Base-by-base conservation (phyloP, 2,329 filamentous ascomycete genomes). In the Fusarium euwallaceae region DNA sequence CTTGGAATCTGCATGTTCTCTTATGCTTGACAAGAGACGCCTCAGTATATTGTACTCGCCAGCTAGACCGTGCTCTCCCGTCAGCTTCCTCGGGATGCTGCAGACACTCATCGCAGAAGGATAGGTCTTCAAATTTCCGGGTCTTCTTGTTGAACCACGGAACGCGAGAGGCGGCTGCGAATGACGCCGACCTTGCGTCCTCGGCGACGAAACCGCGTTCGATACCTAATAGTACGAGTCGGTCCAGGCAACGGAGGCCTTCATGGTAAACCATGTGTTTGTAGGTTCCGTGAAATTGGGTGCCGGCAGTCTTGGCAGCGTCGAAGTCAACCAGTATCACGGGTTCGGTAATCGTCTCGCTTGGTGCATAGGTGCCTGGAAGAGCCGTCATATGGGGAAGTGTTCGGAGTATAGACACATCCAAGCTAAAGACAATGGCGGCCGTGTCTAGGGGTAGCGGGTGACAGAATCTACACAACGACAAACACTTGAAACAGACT, bases 401-500 rank as follows among this genome's bases (percentile, higher is more conserved):
- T 20, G 27, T 36, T 4, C 11, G 9, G 11, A 45, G n/a, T 17
- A 8, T 24, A 39, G 37, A 16, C 11, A 34, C 16, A 10, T 14
- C 11, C 10, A 53, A 27, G 32, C 7, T 5, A 11, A 64, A 36
- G 27, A 4, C 7, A 12, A 8, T 8, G n/a, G n/a, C 11, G 20
- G 60, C 60, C 6, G 12, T 12, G 12, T 9, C 11, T 16, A 20
- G 16, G 20, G 17, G 12, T 11, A 62, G 14, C 9, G 61, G 34
- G 10, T 27, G 20, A 12, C 39, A 66, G 41, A 10, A 17, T 14
- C 12, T 12, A 12, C n/a, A 17, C 17, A 51, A 12, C 11, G 32
- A 29, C n/a, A 64, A 29, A 12, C 66, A 67, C 16, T 14, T 2
- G 48, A 59, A 59, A 61, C 61, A 67, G 14, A 59, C 29, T 27